Base-by-base conservation (phyloP, 225 moss, liverwort and hornwort species). In the Bryoerythrophyllum caledonicum region DNA sequence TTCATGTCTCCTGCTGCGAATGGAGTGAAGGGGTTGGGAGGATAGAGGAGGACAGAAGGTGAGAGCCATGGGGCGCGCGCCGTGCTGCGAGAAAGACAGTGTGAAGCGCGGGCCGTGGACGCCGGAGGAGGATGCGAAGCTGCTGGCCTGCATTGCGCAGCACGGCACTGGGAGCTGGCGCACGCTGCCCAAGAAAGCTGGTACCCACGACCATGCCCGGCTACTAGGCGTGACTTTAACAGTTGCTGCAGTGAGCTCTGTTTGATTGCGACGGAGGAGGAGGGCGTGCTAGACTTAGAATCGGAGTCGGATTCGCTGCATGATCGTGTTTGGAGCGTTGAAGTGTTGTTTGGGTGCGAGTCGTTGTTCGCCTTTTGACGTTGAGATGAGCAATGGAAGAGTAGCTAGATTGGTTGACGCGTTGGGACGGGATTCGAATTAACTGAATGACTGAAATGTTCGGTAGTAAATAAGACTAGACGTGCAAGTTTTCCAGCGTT, bases 91-190 rank as follows among this genome's bases (percentile, higher is more conserved):
- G 78, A 90, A 90, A 82, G 88, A 88, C 70, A 90, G 86, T 61
- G 90, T 90, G 63, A 90, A 90, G 73, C 73, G 90, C 64, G 90
- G 90, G 61, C 90, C 90, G 48, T 90, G 90, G 90, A 88, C 90
- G 55, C 90, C 90, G 9, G 90, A 90, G 84, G 90, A 90, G 71
- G 90, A 90, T 71, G 86, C 90, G 15, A 90, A 90, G 86, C 84
- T 90, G 14, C 66, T 90, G 61, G 90, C 90, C 46, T 88, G 88
- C 81, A 90, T 90, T 76, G 88, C 85, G 57, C 90, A 90, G 82
- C 90, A 90, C 60, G 90, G 90, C 27, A 90, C 90, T 7, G 90
- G 90, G 20, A 90, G 88, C 78, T 90, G 90, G 90, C 82, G 90
- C 61, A 90, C 90, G 23, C 70, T 90, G 68, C 90, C 90, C 28